phyloP scores from a whole-genome alignment of 495 filamentous ascomycete species.

The Patellaria atrata region DNA sequence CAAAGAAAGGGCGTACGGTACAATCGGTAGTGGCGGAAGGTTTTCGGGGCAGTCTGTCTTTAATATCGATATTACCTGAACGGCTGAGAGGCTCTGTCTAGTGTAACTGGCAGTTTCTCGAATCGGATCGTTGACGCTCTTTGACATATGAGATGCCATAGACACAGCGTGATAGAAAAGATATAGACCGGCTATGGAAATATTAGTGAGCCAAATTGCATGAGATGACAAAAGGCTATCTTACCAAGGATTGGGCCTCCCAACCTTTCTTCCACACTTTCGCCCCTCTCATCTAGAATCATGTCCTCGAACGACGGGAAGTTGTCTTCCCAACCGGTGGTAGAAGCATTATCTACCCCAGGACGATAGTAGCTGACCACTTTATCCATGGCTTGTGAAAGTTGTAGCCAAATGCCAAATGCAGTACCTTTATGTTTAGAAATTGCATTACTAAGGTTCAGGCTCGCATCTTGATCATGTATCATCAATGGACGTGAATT shows the following conservation, averaged over 20 bases:
- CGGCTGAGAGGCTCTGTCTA: conserved; percentile 48
- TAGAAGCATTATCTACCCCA: conserved; percentile 26
- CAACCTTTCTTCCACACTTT: conserved; percentile 17
- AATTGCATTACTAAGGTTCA: conserved; percentile 17
- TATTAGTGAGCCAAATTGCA: conserved; percentile 14
- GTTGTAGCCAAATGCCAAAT: conserved; percentile 39
- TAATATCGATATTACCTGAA: conserved; percentile 48
- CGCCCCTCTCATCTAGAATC: conserved; percentile 34
- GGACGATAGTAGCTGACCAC: conserved; percentile 58
- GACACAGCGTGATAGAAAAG: conserved; percentile 56
- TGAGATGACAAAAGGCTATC: conserved; percentile 25
- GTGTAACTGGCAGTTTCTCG: conserved; percentile 37
- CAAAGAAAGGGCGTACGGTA: conserved; percentile 53
- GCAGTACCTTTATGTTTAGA: conserved; percentile 23
- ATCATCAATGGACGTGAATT: conserved; percentile 51
- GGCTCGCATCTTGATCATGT: conserved; percentile 48
- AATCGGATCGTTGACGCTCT: conserved; percentile 27
- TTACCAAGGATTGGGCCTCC: conserved; percentile 26
- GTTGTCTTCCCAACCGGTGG: conserved; percentile 36
- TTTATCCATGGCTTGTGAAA: conserved; percentile 42
- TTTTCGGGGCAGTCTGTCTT: conserved; percentile 37
- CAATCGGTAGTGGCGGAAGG: conserved; percentile 46
- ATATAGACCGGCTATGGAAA: conserved; percentile 41
- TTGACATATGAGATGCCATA: conserved; percentile 41
- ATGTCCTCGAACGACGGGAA: conserved; percentile 56